Base-by-base conservation (phyloP, 805 yeast genomes). In the Metschnikowia rubicola region DNA sequence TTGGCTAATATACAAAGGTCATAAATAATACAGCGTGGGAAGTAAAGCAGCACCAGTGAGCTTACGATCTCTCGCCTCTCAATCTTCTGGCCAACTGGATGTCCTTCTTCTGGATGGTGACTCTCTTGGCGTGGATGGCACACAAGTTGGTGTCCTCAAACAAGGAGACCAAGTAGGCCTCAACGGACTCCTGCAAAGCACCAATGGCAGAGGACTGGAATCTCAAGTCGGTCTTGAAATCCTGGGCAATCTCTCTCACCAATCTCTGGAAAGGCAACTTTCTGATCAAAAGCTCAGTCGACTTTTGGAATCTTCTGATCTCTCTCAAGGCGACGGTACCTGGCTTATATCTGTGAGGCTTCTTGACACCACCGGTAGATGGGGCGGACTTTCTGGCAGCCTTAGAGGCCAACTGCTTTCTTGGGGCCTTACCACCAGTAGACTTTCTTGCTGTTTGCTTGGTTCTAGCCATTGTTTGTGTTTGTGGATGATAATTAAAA, bases 281-380 rank as follows among this genome's bases (percentile, higher is more conserved):
- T 70, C 75, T 70, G 66, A 71, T 70, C 63, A 71, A 68, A 41
- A 71, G 65, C 59, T 71, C 75, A 55, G 75, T 71, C 35, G 75
- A 70, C 61, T 70, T 71, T 57, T 71, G 75, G 67, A 70, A 71
- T 67, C 75, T 69, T 69, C 75, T 69, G 57, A 71, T 71, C 67
- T 71, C 75, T 69, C 75, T 69, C 66, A 71, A 70, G 55, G 75
- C 75, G 50, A 71, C 75, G 62, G 75, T 71, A 70, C 75, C 75
- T 55, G 75, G 75, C 70, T 71, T 71, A 66, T 70, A 71, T 70
- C 75, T 70, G 73, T 71, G 75, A 41, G 75, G 75, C 65, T 71
- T 71, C 68, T 70, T 70, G 57, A 71, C 75, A 67, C 75, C 75
- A 49, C 75, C 75, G 47, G 73, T 62, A 47, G 70, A 67, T 61